Evolutionary conservation across 495 filamentous ascomycete species (phyloP), one percentile per base, ranked within the genome.

Genomic region (Cudoniella acicularis): DNA sequence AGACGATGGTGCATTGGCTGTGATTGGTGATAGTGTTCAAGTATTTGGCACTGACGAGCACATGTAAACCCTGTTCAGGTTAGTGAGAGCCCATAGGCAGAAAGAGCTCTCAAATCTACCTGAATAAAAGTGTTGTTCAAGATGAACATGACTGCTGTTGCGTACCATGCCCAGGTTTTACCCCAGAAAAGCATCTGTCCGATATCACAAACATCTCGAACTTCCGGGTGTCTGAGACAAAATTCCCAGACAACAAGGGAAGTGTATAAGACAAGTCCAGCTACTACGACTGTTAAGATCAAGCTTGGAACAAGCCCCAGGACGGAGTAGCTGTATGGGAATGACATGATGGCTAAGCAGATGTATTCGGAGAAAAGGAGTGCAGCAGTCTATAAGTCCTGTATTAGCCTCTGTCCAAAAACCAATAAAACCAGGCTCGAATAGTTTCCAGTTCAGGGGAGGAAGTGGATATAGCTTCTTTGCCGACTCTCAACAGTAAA

Each of bases 301-400:
- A 96, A 69, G 43, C 90, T 90, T 0, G 91, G 91, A n/a, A 94
- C 89, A 23, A 96, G 79, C 10, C 91, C 91, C 20, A 96, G 80
- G 36, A 91, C 76, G 8, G 90, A 90, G 73, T 96, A 96, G 0
- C 90, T 92, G 78, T 87, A 94, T 1, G 91, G 91, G 67, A 95
- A 95, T 20, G 88, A 92, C 91, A 96, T 96, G 66, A 95, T 96
- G 40, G 91, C 90, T 77, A 96, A 71, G 73, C 90, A 95, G 52
- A 96, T 96, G 65, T 96, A 96, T 72, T 96, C 91, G 9, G 88
- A 90, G 72, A 96, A 94, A 52, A 96, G 83, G 61, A 95, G 70
- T 10, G 88, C 90, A 2, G 90, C 89, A 51, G 90, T 95, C 88
- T 92, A 63, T n/a, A 22, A 23, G 49, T 24, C 23, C 6, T 16